Conservation (phyloP, 306 rosid species). For the Coriaria nepalensis region DNA sequence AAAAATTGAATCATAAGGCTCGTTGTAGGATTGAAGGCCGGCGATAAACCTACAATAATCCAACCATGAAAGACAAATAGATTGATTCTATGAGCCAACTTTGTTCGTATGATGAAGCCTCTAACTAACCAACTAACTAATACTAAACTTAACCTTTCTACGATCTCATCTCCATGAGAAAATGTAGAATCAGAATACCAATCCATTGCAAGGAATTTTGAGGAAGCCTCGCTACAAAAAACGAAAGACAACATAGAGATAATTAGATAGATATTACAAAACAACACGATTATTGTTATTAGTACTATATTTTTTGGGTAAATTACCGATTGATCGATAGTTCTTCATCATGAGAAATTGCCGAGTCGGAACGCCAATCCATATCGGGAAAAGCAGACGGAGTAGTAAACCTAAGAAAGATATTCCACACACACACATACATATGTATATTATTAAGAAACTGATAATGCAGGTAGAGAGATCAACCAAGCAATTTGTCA, state of each 20-base stretch:
- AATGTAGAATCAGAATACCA: conserved; percentile 71
- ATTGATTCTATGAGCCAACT: too few relatives aligned
- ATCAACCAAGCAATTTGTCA: too few relatives aligned
- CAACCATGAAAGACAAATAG: neutral
- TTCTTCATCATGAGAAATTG: neutral
- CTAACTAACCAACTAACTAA: neutral
- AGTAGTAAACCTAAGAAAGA: neutral
- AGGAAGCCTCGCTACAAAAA: conserved; percentile 30
- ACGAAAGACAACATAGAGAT: neutral
- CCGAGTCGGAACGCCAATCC: conserved; percentile 5
- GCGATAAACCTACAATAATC: conserved; percentile 23
- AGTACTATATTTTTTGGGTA: conserved; percentile 7
- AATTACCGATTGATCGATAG: conserved; percentile 30
- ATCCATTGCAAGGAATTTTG: conserved; percentile 48
- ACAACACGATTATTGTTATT: neutral
- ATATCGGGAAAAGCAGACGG: conserved; percentile 8
- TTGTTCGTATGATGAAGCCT: neutral
- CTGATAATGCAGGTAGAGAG: neutral
- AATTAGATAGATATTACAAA: too few relatives aligned
- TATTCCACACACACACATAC: too few relatives aligned
- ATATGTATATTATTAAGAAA: neutral
- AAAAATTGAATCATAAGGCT: conserved; percentile 18
- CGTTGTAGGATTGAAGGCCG: conserved; percentile 40
- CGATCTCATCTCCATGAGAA: conserved; percentile 61
- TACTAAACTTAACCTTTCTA: conserved; percentile 38